Conservation (phyloP, 75 land plant genomes). For the Selaginella tamariscina region DNA sequence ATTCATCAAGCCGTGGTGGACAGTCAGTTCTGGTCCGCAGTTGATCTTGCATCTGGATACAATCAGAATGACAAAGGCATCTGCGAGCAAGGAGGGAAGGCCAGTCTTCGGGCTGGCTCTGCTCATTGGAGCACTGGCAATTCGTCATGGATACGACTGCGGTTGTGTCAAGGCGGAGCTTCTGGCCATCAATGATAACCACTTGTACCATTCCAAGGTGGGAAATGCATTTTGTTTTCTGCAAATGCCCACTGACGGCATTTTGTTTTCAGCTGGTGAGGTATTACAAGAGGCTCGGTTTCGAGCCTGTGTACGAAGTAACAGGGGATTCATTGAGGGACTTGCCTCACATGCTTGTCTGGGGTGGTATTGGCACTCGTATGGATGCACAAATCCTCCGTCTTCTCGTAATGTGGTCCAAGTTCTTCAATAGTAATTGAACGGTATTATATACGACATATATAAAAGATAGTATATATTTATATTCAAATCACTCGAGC, state of each 20-base stretch:
- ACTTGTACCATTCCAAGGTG: constrained; percentile 70
- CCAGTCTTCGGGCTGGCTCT: constrained; percentile 75
- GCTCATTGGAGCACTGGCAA: constrained; percentile 66
- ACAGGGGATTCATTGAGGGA: constrained; percentile 67
- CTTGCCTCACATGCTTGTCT: constrained; percentile 55
- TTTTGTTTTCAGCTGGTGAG: constrained; percentile 48
- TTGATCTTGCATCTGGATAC: constrained; percentile 72
- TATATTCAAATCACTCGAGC: too few species aligned
- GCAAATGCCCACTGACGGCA: not conserved
- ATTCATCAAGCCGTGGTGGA: not conserved
- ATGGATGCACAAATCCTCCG: constrained; percentile 77
- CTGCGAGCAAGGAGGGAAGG: constrained; percentile 40
- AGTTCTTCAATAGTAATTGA: too few species aligned
- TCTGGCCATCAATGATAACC: constrained; percentile 80
- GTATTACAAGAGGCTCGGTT: constrained; percentile 77
- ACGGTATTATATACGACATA: too few species aligned
- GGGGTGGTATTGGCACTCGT: constrained; percentile 91
- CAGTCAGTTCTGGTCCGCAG: too few species aligned
- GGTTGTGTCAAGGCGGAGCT: constrained; percentile 68
- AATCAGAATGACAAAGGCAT: constrained; percentile 43
- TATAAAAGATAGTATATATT: too few species aligned
- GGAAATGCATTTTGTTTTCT: not conserved
- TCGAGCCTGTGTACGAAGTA: constrained; percentile 66
- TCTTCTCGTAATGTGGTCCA: constrained; percentile 61
- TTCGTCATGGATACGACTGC: constrained; percentile 60